These are phyloP conservation scores for Ruellia speciosa DNA, from an alignment of 305 asterid genomes.

Conservation along the genomic window DNA sequence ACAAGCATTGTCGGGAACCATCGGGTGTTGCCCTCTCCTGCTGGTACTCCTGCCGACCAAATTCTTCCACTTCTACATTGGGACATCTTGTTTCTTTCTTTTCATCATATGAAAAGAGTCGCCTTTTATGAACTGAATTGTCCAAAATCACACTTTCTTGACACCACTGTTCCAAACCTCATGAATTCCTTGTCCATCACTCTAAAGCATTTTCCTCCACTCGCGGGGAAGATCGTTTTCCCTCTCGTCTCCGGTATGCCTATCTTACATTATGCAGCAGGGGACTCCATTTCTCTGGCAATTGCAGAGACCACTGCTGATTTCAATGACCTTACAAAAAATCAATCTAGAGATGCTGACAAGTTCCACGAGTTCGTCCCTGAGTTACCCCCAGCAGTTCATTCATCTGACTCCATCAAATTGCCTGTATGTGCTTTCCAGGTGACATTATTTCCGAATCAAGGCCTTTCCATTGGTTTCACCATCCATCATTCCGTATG, in stretches of 20 bases:
- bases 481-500: background rate
- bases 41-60: too few species aligned
- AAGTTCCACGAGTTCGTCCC: conserved; percentile 21
- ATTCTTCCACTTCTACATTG: too few species aligned
- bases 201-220: conserved; percentile 24
- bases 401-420: background rate
- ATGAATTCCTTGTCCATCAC: too few species aligned
- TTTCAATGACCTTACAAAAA: conserved; percentile 10
- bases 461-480: too few species aligned
- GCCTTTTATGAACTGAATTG: too few species aligned
- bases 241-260: conserved; percentile 14
- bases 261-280: conserved; percentile 3
- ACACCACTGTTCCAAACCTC: conserved; percentile 17
- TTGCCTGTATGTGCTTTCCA: conserved; percentile 23
- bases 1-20: too few species aligned
- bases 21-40: too few species aligned
- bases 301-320: conserved; percentile 21
- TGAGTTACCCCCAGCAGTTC: background rate
- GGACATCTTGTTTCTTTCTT: too few species aligned
- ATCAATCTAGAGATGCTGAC: conserved; percentile 13
- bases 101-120: too few species aligned
- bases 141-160: conserved; percentile 15
- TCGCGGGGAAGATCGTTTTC: conserved; percentile 13
- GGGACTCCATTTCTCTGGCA: conserved; percentile 26
- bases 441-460: too few species aligned